phyloP scores from a whole-genome alignment of 2,329 filamentous ascomycete species.

The Aspergillus sp. region DNA sequence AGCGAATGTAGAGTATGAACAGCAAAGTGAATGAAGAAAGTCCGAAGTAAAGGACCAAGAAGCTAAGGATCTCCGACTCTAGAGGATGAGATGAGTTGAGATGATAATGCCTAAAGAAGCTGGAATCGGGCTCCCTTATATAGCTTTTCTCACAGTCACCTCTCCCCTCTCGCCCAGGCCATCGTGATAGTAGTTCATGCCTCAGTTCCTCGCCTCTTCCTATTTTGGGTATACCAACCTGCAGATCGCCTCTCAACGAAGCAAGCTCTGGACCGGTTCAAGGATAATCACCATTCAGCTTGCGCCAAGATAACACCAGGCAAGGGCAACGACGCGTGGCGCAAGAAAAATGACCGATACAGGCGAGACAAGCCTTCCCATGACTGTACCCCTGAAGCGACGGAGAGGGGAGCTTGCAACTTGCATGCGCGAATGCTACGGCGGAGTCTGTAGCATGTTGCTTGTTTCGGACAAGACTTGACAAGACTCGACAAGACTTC shows the following conservation, averaged over 20 bases:
- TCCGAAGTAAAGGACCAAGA: too few relatives aligned
- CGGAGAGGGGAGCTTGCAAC: neutral
- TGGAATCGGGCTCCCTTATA: constrained; percentile 27
- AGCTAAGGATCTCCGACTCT: constrained; percentile 2
- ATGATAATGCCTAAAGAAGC: constrained; percentile 3
- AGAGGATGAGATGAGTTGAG: constrained; percentile 15
- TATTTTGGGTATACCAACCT: constrained; percentile 16
- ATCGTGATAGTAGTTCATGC: neutral
- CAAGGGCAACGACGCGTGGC: neutral
- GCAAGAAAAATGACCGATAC: neutral
- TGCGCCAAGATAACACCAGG: constrained; percentile 3
- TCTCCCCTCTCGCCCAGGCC: neutral
- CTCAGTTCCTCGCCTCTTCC: constrained; percentile 9
- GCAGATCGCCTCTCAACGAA: constrained; percentile 5
- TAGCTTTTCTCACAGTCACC: constrained; percentile 13
- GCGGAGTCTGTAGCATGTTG: constrained; percentile 7
- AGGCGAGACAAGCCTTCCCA: neutral
- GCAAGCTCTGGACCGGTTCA: constrained; percentile 1
- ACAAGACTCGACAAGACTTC: constrained; percentile 7
- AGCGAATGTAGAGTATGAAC: constrained; percentile 3
- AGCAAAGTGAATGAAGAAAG: constrained; percentile 8
- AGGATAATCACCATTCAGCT: neutral
- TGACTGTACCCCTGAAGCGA: neutral
- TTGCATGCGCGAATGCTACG: constrained; percentile 5
- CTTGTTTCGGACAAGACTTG: constrained; percentile 17